A percentile compares a stretch with the other conserved stretches of the same genome.
phyloP scores from a whole-genome alignment of 352 stramenopile genomes.

The Elongisporangium prolatum region DNA sequence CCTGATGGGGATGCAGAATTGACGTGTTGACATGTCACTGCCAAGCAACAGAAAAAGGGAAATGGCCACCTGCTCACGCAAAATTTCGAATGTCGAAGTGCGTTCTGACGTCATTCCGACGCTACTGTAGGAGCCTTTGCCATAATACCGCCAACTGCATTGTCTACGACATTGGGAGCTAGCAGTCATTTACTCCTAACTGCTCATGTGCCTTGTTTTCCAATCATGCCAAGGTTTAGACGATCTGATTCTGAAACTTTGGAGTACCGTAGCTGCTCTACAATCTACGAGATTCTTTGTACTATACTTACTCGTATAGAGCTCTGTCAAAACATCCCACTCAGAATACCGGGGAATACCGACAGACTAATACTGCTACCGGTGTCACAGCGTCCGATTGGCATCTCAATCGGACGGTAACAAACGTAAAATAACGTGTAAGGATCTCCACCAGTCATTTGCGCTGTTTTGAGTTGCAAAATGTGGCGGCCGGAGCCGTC shows the following conservation, averaged over 20 bases:
- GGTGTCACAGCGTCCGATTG: conserved; percentile 2
- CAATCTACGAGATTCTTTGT: background rate
- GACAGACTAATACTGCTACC: background rate
- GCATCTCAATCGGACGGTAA: background rate
- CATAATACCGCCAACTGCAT: background rate
- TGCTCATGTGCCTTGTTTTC: too few relatives aligned
- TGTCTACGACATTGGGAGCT: background rate
- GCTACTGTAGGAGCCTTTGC: background rate
- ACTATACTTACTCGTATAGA: background rate
- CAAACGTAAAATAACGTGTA: conserved; percentile 20
- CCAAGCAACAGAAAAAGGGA: background rate
- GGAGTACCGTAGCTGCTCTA: background rate
- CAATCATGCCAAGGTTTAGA: too few relatives aligned
- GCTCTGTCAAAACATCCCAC: background rate
- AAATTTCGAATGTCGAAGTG: background rate
- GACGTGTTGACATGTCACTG: background rate
- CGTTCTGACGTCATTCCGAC: background rate
- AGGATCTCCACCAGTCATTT: conserved; percentile 75
- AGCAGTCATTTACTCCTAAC: too few relatives aligned
- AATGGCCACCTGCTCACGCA: background rate
- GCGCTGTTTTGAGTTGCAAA: conserved; percentile 16
- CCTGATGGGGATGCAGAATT: background rate
- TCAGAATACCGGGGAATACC: background rate
- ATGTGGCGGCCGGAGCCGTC: conserved; percentile 10
- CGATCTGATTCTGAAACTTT: background rate